phyloP scores from a whole-genome alignment of 495 filamentous ascomycete species.

The Lasiosphaeria ovina region DNA sequence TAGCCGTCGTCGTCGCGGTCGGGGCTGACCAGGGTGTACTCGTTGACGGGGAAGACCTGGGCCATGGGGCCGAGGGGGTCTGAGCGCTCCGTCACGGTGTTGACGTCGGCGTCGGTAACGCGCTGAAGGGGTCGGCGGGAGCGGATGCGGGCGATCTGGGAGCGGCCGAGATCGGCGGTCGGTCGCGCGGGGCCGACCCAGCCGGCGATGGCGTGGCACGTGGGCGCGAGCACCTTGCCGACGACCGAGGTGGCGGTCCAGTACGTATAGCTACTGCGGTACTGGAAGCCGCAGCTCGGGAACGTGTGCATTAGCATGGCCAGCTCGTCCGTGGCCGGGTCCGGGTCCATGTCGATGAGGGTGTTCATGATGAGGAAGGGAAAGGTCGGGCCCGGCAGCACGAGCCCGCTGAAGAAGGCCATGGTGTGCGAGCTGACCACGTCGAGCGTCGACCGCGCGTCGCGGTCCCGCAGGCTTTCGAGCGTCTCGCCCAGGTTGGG shows the following conservation, averaged over 20 bases:
- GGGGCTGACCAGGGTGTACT: slow-evolving; percentile 57
- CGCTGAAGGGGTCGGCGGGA: slow-evolving; percentile 41
- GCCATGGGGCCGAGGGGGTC: slow-evolving; percentile 63
- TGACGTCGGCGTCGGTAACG: slow-evolving; percentile 53
- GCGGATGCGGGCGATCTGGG: slow-evolving; percentile 61
- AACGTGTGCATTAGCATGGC: slow-evolving; percentile 59
- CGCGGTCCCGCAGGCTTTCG: slow-evolving; percentile 54
- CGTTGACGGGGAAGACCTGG: slow-evolving; percentile 55
- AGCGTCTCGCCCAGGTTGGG: slow-evolving; percentile 64
- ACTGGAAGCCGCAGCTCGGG: slow-evolving; percentile 68
- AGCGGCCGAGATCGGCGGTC: slow-evolving; percentile 57
- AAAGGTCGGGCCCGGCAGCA: slow-evolving; percentile 66
- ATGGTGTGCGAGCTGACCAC: slow-evolving; percentile 62
- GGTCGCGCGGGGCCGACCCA: slow-evolving; percentile 70
- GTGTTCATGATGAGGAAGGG: slow-evolving; percentile 72
- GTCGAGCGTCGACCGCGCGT: slow-evolving; percentile 54
- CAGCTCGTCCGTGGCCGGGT: slow-evolving; percentile 56
- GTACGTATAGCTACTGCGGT: slow-evolving; percentile 64
- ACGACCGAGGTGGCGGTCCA: slow-evolving; percentile 68
- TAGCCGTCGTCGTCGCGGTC: slow-evolving; percentile 46
- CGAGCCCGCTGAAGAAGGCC: slow-evolving; percentile 69
- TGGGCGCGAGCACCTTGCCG: slow-evolving; percentile 74
- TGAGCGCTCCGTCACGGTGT: slow-evolving; percentile 57
- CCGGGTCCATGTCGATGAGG: slow-evolving; percentile 67
- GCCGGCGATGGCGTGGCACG: slow-evolving; percentile 63